Percentiles rank a stretch among this genome's conserved stretches.
phyloP scores from a whole-genome alignment of 345 rosid species.

The Carallia brachiata region DNA sequence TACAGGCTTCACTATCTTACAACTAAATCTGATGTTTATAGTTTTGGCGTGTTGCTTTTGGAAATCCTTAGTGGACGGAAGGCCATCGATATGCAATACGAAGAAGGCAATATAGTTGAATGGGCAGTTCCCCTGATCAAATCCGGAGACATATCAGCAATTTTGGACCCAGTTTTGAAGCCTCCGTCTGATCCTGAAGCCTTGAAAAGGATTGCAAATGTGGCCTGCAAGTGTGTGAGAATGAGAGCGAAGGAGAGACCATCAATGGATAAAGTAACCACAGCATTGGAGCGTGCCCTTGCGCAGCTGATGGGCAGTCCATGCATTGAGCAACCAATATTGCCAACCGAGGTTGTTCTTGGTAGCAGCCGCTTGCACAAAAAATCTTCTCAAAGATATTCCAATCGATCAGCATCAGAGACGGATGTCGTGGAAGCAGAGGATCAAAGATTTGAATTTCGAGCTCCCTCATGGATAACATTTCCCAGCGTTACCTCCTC shows the following conservation, averaged over 20 bases:
- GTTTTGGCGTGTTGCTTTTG: constrained; percentile 87
- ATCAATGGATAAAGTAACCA: constrained; percentile 95
- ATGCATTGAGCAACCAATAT: constrained; percentile 75
- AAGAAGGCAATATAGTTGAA: constrained; percentile 94
- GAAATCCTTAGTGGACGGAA: constrained; percentile 92
- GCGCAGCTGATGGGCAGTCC: constrained; percentile 96
- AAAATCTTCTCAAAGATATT: constrained; percentile 85
- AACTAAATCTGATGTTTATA: constrained; percentile 91
- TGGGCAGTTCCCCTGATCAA: constrained; percentile 97
- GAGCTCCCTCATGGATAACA: constrained; percentile 98
- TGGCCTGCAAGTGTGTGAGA: constrained; percentile 92
- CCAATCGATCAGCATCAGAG: constrained; percentile 65
- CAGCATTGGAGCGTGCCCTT: constrained; percentile 76
- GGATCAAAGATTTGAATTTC: constrained; percentile 71
- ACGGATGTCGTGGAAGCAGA: constrained; percentile 55
- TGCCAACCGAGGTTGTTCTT: constrained; percentile 90
- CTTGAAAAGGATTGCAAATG: constrained; percentile 73
- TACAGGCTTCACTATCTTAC: constrained; percentile 93
- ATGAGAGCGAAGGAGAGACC: constrained; percentile 98
- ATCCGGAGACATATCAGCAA: constrained; percentile 60
- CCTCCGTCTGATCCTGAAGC: constrained; percentile 71
- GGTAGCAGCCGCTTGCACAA: constrained; percentile 95
- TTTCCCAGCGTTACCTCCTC: constrained; percentile 97
- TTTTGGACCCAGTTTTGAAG: constrained; percentile 72
- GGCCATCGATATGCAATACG: constrained; percentile 94